These are phyloP conservation scores for Epicoccum sorghinum DNA, from an alignment of 2,329 filamentous ascomycete species.

Conservation along the genomic window DNA sequence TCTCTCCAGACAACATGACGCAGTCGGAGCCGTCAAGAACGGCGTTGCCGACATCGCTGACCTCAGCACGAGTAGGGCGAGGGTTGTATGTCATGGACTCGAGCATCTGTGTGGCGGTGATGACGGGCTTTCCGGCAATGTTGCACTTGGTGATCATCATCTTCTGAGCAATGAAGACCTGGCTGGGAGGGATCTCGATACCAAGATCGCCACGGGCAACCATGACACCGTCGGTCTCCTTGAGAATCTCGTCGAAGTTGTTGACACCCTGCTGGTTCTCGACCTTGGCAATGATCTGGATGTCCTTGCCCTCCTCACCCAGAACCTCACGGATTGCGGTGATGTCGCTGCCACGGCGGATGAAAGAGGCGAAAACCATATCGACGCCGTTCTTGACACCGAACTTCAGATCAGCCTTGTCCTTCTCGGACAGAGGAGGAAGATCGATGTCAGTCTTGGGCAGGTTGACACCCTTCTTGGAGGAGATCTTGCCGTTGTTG, in stretches of 20 bases:
- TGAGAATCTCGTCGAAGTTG: constrained; percentile 98
- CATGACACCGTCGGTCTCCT: constrained; percentile 98
- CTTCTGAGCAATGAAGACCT: constrained; percentile 99
- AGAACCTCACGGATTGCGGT: constrained; percentile 88
- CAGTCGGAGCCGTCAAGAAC: constrained; percentile 98
- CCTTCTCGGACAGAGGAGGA: constrained; percentile 96
- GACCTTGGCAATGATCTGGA: constrained; percentile 99
- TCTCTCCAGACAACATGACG: constrained; percentile 99
- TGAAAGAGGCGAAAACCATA: constrained; percentile 99
- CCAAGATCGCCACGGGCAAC: constrained; percentile 97
- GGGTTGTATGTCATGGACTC: constrained; percentile 99
- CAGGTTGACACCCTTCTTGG: constrained; percentile 98
- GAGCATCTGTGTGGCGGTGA: constrained; percentile 99
- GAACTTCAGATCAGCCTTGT: constrained; percentile 90
- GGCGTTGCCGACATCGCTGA: constrained; percentile 97
- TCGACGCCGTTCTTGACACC: constrained; percentile 99
- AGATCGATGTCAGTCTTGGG: constrained; percentile 99
- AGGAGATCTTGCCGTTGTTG: constrained; percentile 99
- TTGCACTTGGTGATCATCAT: constrained; percentile 99
- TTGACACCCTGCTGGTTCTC: constrained; percentile 99
- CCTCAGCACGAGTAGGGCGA: constrained; percentile 95
- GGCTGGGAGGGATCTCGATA: constrained; percentile 97
- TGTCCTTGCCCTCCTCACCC: constrained; percentile 89
- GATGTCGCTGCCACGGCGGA: constrained; percentile 93
- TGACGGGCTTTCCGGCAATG: constrained; percentile 96